A percentile compares a stretch with the other conserved stretches of the same genome.
These are phyloP conservation scores for Paspalum notatum DNA, from an alignment of 176 grass and related monocot species.

Conservation along the genomic window DNA sequence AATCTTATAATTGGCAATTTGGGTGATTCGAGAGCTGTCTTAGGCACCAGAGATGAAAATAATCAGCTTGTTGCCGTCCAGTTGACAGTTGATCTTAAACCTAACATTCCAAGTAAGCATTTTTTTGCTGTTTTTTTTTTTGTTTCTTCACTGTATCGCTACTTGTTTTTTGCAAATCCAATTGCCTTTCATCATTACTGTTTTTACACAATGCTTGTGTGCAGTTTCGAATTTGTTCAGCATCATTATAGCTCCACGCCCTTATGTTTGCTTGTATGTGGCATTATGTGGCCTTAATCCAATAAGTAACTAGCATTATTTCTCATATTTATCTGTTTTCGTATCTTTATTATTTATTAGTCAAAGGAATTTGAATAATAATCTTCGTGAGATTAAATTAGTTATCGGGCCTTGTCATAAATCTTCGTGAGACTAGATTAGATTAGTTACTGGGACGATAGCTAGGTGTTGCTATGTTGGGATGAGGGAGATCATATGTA, in stretches of 20 bases:
- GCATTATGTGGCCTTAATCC: slow-evolving; percentile 8
- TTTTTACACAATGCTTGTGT: background rate
- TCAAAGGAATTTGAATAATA: background rate
- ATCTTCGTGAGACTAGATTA: too few relatives aligned
- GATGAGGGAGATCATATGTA: too few relatives aligned
- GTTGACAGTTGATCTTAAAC: slow-evolving; percentile 89
- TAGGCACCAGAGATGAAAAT: slow-evolving; percentile 74
- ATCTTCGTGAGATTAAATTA: background rate
- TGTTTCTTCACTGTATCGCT: background rate
- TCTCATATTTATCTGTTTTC: background rate
- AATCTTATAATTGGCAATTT: slow-evolving; percentile 79
- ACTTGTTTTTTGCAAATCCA: background rate
- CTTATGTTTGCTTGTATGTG: background rate
- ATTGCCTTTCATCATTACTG: slow-evolving; percentile 10
- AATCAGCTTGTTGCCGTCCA: slow-evolving; percentile 69
- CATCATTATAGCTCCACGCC: background rate
- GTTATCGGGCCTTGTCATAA: background rate
- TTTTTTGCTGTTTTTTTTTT: slow-evolving; percentile 19
- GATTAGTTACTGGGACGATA: too few relatives aligned
- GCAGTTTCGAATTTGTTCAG: background rate
- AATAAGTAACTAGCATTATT: background rate
- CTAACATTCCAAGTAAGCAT: slow-evolving; percentile 80
- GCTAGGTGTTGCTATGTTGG: too few relatives aligned
- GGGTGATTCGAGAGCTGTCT: slow-evolving; percentile 79
- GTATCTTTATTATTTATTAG: slow-evolving; percentile 2